Conservation (phyloP, 805 yeast species). For the Wickerhamomyces canadensis region DNA sequence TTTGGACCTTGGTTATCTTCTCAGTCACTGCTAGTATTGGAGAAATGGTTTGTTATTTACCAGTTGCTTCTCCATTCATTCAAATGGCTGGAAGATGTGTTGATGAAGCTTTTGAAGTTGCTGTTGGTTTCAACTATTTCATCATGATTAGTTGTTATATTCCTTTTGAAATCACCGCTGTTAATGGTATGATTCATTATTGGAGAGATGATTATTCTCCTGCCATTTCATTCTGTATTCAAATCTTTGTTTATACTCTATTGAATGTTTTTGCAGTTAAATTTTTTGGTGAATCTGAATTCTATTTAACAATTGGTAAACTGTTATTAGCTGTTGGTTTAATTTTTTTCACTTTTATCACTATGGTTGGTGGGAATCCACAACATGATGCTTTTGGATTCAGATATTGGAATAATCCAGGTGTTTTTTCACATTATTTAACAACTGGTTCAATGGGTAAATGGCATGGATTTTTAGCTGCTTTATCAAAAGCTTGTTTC, state of each 20-base stretch:
- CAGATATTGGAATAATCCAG: constrained; percentile 45
- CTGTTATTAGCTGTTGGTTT: constrained; percentile 67
- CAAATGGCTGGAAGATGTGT: constrained; percentile 59
- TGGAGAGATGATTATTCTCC: constrained; percentile 77
- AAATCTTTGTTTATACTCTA: constrained; percentile 54
- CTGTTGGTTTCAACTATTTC: constrained; percentile 60
- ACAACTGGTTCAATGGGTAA: constrained; percentile 55
- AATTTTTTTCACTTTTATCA: constrained; percentile 64
- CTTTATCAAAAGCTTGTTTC: constrained; percentile 66
- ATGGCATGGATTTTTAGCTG: constrained; percentile 67
- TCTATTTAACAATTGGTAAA: constrained; percentile 68
- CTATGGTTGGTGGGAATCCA: constrained; percentile 88
- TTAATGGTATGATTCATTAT: constrained; percentile 54
- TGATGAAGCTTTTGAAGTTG: constrained; percentile 63
- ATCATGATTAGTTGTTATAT: constrained; percentile 51
- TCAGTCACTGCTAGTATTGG: constrained; percentile 59
- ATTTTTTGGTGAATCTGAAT: constrained; percentile 78
- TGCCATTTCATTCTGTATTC: constrained; percentile 61
- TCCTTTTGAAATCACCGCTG: constrained; percentile 64
- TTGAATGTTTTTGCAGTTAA: constrained; percentile 69
- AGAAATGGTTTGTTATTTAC: constrained; percentile 58
- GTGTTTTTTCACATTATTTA: constrained; percentile 50
- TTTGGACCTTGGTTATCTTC: constrained; percentile 62
- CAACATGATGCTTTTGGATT: constrained; percentile 56
- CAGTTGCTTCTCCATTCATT: constrained; percentile 58